Percentiles rank a stretch among this genome's conserved stretches.
phyloP scores from a whole-genome alignment of 192 early-diverging fungal genomes.

The Backusella mclennaniae region DNA sequence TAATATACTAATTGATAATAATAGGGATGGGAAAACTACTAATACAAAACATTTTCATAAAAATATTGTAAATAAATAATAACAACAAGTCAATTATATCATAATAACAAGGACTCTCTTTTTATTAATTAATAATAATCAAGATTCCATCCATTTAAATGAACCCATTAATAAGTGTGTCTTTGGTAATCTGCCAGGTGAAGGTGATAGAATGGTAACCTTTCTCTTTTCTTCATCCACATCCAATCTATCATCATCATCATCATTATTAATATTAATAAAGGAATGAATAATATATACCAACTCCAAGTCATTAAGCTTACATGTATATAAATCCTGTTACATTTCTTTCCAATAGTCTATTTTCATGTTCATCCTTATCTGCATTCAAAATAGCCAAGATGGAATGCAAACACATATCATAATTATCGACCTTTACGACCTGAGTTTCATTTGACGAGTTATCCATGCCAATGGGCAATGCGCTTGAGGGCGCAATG shows the following conservation, averaged over 20 bases:
- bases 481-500: slow-evolving; percentile 84
- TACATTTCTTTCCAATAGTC: slow-evolving; percentile 63
- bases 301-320: slow-evolving; percentile 17
- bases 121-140: not conserved
- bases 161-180: slow-evolving; percentile 79
- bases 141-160: slow-evolving; percentile 93
- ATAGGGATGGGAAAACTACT: slow-evolving; percentile 39
- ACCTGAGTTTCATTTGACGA: slow-evolving; percentile 78
- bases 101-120: not conserved
- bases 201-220: slow-evolving; percentile 83
- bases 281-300: not conserved
- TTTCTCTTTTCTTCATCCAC: slow-evolving; percentile 81
- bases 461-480: slow-evolving; percentile 86
- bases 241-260: slow-evolving; percentile 48
- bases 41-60: not conserved
- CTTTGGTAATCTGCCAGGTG: slow-evolving; percentile 83
- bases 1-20: not conserved
- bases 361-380: slow-evolving; percentile 41
- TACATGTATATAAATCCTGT: slow-evolving; percentile 87
- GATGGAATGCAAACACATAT: slow-evolving; percentile 82
- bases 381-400: slow-evolving; percentile 78
- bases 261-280: not conserved
- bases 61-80: slow-evolving; percentile 8
- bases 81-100: not conserved
- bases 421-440: slow-evolving; percentile 75